Evolutionary conservation across 495 filamentous ascomycete species (phyloP).

Genomic region (Diplogelasinospora grovesii): DNA sequence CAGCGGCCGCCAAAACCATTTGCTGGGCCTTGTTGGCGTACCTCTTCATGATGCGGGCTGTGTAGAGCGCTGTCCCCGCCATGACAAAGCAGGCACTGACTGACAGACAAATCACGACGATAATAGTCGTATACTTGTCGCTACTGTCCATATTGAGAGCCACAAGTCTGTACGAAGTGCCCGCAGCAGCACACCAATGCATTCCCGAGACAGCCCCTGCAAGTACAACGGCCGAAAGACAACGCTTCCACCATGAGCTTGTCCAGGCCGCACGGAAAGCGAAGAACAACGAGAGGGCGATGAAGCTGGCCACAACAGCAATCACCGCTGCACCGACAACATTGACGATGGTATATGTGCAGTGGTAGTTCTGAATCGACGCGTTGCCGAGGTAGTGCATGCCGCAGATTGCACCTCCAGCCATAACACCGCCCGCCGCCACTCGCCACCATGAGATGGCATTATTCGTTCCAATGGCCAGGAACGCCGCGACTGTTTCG

Average conservation of each 20-base stretch:
- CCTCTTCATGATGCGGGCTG: constrained; percentile 46
- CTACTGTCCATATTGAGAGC: constrained; percentile 24
- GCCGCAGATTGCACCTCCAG: constrained; percentile 68
- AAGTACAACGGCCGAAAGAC: constrained; percentile 57
- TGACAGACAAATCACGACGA: constrained; percentile 58
- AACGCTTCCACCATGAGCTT: constrained; percentile 67
- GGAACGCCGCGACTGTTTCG: constrained; percentile 69
- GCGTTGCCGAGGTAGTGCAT: constrained; percentile 90
- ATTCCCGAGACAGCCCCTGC: constrained; percentile 74
- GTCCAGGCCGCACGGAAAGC: constrained; percentile 70
- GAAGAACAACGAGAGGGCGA: constrained; percentile 71
- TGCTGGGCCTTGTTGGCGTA: constrained; percentile 65
- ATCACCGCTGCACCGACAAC: constrained; percentile 67
- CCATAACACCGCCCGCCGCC: constrained; percentile 53
- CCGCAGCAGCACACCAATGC: constrained; percentile 78
- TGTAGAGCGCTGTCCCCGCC: constrained; percentile 43
- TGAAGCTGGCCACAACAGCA: constrained; percentile 59
- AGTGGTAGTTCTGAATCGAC: constrained; percentile 71
- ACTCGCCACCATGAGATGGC: constrained; percentile 53
- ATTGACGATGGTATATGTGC: constrained; percentile 47
- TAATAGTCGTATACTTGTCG: constrained; percentile 47
- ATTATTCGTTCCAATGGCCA: constrained; percentile 55
- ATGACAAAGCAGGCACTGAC: constrained; percentile 53
- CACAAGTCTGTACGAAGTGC: constrained; percentile 56
- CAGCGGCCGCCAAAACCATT: constrained; percentile 66